Base-by-base conservation (phyloP, 2,329 filamentous ascomycete species). In the Capronia coronata region DNA sequence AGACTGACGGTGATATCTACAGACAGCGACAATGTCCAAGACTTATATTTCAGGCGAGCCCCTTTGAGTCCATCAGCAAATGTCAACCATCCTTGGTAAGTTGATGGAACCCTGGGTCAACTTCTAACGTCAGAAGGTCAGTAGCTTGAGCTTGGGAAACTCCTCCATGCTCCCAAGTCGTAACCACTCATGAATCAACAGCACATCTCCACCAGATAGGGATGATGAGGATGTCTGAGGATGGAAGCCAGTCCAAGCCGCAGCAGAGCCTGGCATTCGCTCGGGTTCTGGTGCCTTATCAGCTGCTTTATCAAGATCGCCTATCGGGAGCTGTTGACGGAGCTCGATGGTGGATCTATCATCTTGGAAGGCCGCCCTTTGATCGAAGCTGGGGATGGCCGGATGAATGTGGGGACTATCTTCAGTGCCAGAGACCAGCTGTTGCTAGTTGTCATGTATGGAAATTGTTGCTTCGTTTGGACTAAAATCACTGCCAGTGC, bases 391-490 rank as follows among this genome's bases (percentile, higher is more conserved):
- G 44, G 57, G 52, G 51, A 48, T 42, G 14, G 25, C n/a, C 22
- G 19, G 34, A 22, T 29, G 16, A 13, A 27, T 51, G 34, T 55
- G 49, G 55, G 32, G 51, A 54, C 39, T 39, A 43, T 51, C 40
- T 50, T 43, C 14, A 29, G 22, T 34, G 25, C 32, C 30, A 38
- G 35, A 2, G 9, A 3, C 38, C 10, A 22, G 37, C 43, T 13
- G 21, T 21, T 14, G 3, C 22, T 19, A 49, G 6, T 42, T 32
- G 23, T 44, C 30, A 42, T 38, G 53, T 48, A 70, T 68, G 69
- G 69, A 71, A 70, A 69, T 54, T 65, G 63, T 70, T 70, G 59
- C 68, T 71, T 42, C 57, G 64, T 69, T 68, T 61, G 68, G 68
- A 61, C 67, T 65, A 64, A 63, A 43, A 60, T 52, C 47, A 49